Percentiles rank a stretch among this genome's conserved stretches.
Conservation (phyloP, 169 alveolate genomes). For the Cryptosporidium felis region DNA sequence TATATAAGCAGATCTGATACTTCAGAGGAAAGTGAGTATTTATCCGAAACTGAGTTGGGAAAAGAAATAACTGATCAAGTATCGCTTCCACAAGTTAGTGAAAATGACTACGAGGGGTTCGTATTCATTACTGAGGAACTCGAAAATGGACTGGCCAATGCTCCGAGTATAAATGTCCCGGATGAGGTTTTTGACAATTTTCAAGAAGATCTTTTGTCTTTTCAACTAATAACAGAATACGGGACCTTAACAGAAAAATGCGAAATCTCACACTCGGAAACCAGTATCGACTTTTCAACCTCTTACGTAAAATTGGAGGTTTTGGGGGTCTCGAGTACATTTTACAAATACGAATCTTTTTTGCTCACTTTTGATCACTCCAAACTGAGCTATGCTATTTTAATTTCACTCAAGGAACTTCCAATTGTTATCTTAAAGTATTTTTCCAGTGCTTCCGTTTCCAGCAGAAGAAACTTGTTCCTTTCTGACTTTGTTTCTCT, state of each 20-base stretch:
- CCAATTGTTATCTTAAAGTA: background rate
- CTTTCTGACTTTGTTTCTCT: constrained; percentile 12
- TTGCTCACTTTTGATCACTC: background rate
- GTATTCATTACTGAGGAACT: constrained; percentile 51
- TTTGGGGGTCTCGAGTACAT: background rate
- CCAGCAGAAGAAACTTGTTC: constrained; percentile 14
- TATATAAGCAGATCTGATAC: background rate
- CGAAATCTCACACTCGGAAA: background rate
- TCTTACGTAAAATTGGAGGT: background rate
- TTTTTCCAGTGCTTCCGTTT: background rate
- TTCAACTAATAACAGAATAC: constrained; percentile 41
- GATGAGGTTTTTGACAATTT: constrained; percentile 42
- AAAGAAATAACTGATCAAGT: too few species aligned
- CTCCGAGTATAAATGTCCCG: constrained; percentile 6
- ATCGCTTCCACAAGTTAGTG: too few species aligned
- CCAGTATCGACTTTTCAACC: constrained; percentile 31
- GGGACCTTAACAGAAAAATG: constrained; percentile 37
- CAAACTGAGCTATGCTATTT: background rate
- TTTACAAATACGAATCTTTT: constrained; percentile 3
- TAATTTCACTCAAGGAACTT: background rate
- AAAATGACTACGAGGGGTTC: background rate
- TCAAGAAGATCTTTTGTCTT: constrained; percentile 42
- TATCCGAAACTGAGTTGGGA: too few species aligned
- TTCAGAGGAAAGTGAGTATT: too few species aligned
- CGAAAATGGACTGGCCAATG: constrained; percentile 34